A percentile compares a stretch with the other conserved stretches of the same genome.
These are phyloP conservation scores for Phytophthora capsici DNA, from an alignment of 352 stramenopile genomes.

Conservation along the genomic window DNA sequence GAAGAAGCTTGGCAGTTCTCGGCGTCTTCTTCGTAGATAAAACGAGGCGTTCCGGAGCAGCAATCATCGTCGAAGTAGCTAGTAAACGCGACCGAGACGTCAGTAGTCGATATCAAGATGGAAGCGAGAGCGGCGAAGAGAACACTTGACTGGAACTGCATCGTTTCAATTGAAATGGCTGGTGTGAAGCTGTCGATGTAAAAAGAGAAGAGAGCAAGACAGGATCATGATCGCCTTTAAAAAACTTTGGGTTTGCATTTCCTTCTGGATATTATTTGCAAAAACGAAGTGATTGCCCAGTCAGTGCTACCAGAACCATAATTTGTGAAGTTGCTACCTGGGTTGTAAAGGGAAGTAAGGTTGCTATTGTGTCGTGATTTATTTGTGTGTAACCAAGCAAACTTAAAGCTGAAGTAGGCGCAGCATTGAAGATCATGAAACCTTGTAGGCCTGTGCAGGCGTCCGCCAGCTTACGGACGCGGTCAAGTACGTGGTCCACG, in stretches of 20 bases:
- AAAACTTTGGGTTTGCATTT: constrained; percentile 6
- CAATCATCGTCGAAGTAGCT: constrained; percentile 20
- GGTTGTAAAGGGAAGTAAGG: too few relatives aligned
- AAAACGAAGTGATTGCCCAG: neutral
- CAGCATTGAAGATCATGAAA: too few relatives aligned
- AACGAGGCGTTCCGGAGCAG: constrained; percentile 16
- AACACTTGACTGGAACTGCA: neutral
- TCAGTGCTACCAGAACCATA: neutral
- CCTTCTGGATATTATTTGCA: neutral
- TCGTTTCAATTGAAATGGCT: neutral
- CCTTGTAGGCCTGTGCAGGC: too few relatives aligned
- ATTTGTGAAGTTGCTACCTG: too few relatives aligned
- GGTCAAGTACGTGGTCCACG: too few relatives aligned
- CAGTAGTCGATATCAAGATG: too few relatives aligned
- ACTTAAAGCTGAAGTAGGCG: constrained; percentile 37
- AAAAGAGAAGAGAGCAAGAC: neutral
- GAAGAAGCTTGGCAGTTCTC: constrained; percentile 9
- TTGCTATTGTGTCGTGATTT: too few relatives aligned
- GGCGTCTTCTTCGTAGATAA: constrained; percentile 30
- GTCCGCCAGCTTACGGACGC: too few relatives aligned
- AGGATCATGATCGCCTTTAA: neutral
- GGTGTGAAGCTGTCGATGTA: neutral
- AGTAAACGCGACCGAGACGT: constrained; percentile 16
- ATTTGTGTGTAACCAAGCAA: constrained; percentile 13
- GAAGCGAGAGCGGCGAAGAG: too few relatives aligned